phyloP scores from a whole-genome alignment of 768 basidiomycete genomes.

The Leccinum imitatum region DNA sequence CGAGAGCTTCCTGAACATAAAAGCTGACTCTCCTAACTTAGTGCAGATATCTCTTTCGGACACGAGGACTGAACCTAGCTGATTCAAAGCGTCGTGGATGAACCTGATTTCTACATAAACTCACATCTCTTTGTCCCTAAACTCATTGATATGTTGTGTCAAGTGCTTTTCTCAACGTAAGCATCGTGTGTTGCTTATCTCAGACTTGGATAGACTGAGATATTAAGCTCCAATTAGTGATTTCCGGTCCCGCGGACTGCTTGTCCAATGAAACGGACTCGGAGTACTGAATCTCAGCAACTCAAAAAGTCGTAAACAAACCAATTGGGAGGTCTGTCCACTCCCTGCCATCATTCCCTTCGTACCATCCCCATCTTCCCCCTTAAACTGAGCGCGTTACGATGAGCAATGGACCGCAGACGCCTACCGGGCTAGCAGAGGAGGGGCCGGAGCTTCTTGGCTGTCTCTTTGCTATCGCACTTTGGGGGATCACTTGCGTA shows the following conservation, averaged over 20 bases:
- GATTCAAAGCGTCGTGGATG: too few relatives aligned
- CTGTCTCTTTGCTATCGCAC: slow-evolving; percentile 17
- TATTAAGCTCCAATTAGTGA: not conserved
- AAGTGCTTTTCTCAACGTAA: not conserved
- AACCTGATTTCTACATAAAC: too few relatives aligned
- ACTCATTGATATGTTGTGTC: not conserved
- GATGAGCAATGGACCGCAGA: not conserved
- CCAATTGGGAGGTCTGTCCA: not conserved
- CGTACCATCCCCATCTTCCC: not conserved
- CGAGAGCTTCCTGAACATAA: not conserved
- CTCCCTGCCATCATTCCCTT: not conserved
- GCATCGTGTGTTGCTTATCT: not conserved
- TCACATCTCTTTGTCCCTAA: not conserved
- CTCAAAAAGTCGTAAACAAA: not conserved
- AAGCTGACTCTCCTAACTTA: too few relatives aligned
- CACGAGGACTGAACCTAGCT: too few relatives aligned
- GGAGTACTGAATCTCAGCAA: not conserved
- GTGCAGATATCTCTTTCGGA: too few relatives aligned
- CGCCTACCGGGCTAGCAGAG: slow-evolving; percentile 1
- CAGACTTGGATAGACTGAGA: not conserved
- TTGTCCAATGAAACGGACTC: not conserved
- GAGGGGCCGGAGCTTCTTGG: slow-evolving; percentile 20
- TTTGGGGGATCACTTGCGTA: slow-evolving; percentile 25
- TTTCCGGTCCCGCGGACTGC: not conserved
- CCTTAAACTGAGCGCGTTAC: not conserved